These are phyloP conservation scores for Venturia pyrina DNA, from an alignment of 2,329 filamentous ascomycete species.

Conservation along the genomic window DNA sequence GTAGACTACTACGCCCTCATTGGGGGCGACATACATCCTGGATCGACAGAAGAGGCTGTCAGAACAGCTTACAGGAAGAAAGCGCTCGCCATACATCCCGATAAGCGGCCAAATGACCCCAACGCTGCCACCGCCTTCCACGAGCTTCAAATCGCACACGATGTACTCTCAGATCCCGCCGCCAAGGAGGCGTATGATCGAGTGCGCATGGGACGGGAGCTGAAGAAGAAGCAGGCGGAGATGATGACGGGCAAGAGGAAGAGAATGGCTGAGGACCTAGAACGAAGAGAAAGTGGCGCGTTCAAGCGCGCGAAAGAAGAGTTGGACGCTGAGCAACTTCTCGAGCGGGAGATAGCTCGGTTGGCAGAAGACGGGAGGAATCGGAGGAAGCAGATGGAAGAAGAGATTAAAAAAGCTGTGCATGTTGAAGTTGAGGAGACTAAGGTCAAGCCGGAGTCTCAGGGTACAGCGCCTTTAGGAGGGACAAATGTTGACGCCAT, in stretches of 20 bases:
- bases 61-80: slow-evolving; percentile 76
- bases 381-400: slow-evolving; percentile 45
- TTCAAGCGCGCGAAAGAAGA: slow-evolving; percentile 35
- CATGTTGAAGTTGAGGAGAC: slow-evolving; percentile 31
- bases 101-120: slow-evolving; percentile 58
- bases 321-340: slow-evolving; percentile 44
- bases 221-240: slow-evolving; percentile 61
- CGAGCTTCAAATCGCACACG: slow-evolving; percentile 73
- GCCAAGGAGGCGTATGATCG: slow-evolving; percentile 71
- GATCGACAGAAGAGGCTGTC: slow-evolving; percentile 60
- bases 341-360: slow-evolving; percentile 40
- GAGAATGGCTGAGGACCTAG: slow-evolving; percentile 77
- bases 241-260: slow-evolving; percentile 63
- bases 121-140: slow-evolving; percentile 66
- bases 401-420: slow-evolving; percentile 44
- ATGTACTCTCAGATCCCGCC: slow-evolving; percentile 63
- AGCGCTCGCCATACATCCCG: slow-evolving; percentile 85
- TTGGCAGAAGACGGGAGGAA: slow-evolving; percentile 41
- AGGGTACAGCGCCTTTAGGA: slow-evolving; percentile 13
- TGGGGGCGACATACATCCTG: slow-evolving; percentile 44
- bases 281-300: slow-evolving; percentile 57
- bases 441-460: slow-evolving; percentile 12
- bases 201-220: slow-evolving; percentile 58
- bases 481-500: slow-evolving; percentile 36
- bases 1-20: slow-evolving; percentile 71